Evolutionary conservation across 352 stramenopile species (phyloP), one percentile per base, ranked within the genome.

Genomic region (Nothophytophthora sp.): DNA sequence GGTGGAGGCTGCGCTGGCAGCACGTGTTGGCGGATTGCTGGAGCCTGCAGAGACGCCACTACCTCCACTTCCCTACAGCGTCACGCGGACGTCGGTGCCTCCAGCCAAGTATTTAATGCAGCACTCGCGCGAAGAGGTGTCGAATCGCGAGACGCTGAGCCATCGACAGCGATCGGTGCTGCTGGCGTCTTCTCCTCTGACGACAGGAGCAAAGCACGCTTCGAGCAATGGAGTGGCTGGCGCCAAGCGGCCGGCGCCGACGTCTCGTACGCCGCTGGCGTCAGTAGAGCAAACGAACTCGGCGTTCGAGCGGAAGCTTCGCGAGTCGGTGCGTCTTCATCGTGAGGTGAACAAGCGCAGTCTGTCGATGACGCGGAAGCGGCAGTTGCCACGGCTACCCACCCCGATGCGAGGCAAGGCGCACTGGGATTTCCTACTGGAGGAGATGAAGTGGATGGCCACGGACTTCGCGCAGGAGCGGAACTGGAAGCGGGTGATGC

Each of bases 371-470:
- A 90, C 74, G 9, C 53, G 81, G 5, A 94, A 94, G 55, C 70
- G 83, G 2, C 83, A 94, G 40, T 52, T 96, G 30, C 82, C 80
- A 6, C 70, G 81, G 23, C 35, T 92, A 13, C 45, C 65, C 13
- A 81, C 70, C 9, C 82, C 85, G 18, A 27, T 42, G 15, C 80
- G 81, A 12, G 44, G 53, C 4, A 85, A 88, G 36, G 77, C 81
- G 24, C 92, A 98, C 36, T 98, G 93, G 94, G 96, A 99, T 57
- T 86, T 76, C 36, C 36, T 99, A 5, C 63, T 99, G 7, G 85
- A 98, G 28, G 96, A 99, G 69, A 99, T 99, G 96, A 73, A 82
- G 55, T 99, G 96, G 92, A 90, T 99, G 78, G 90, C 96, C 20
- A 90, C 83, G 4, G 97, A 99, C 77, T 99, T 99, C 74, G 77